These are phyloP conservation scores for Cyclotella choctawhatcheeana DNA, from an alignment of 108 stramenopile genomes.

Conservation along the genomic window DNA sequence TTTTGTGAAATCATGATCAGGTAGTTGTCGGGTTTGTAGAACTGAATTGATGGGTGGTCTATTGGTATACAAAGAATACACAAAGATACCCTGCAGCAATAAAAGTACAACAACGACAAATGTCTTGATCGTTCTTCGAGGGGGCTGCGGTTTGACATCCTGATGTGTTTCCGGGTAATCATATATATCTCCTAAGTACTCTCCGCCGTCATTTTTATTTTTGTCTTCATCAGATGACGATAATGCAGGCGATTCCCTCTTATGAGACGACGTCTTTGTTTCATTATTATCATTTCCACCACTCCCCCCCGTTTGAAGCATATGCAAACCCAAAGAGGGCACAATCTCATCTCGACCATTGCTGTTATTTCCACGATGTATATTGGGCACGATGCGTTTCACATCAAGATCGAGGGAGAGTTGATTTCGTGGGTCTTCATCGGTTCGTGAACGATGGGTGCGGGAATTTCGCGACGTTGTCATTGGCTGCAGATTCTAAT, in stretches of 20 bases:
- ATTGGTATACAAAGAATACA: not conserved
- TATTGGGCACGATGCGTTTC: conserved; percentile 9
- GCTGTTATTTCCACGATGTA: not conserved
- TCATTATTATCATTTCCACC: not conserved
- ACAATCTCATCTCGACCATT: not conserved
- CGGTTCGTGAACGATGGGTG: not conserved
- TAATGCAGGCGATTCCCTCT: too few relatives aligned
- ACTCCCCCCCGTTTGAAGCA: conserved; percentile 12
- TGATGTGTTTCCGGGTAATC: not conserved
- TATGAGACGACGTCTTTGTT: too few relatives aligned
- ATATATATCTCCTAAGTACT: not conserved
- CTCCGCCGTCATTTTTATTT: not conserved
- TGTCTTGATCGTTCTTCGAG: not conserved
- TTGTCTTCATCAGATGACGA: not conserved
- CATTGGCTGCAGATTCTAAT: too few relatives aligned
- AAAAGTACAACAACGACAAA: conserved; percentile 1
- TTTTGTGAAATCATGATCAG: not conserved
- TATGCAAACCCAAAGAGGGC: conserved; percentile 15
- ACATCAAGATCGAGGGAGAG: conserved; percentile 9
- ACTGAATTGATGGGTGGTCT: too few relatives aligned
- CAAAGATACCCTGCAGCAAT: not conserved
- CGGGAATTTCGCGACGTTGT: not conserved
- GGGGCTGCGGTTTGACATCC: not conserved
- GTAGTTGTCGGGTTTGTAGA: too few relatives aligned
- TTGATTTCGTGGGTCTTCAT: conserved; percentile 7